Percentiles rank a stretch among this genome's conserved stretches.
Evolutionary conservation across 306 rosid species (phyloP).

Genomic region (Pueraria montana): DNA sequence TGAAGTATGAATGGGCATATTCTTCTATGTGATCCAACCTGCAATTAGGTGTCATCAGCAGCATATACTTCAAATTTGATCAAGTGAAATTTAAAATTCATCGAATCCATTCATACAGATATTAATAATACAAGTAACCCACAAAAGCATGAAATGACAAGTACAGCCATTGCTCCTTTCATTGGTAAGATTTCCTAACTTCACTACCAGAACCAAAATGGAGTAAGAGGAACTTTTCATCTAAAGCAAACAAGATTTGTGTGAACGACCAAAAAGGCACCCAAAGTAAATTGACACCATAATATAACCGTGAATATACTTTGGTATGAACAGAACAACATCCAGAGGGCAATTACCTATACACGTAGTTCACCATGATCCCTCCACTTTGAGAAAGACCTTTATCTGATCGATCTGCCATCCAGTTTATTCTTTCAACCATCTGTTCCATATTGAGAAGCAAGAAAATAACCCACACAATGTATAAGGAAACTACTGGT

Average conservation of each 20-base stretch:
- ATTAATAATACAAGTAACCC: constrained; percentile 13
- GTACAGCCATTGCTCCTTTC: constrained; percentile 1
- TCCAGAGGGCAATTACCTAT: constrained; percentile 61
- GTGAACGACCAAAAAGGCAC: constrained; percentile 16
- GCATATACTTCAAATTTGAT: constrained; percentile 38
- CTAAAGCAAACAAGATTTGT: constrained; percentile 14
- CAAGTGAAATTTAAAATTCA: constrained; percentile 27
- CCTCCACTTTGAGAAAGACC: constrained; percentile 92
- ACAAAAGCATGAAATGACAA: constrained; percentile 33
- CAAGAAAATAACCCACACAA: constrained; percentile 37
- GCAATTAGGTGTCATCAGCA: constrained; percentile 49
- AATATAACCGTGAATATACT: constrained; percentile 3
- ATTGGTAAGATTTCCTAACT: constrained; percentile 33
- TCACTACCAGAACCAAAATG: constrained; percentile 33
- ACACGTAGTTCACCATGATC: constrained; percentile 96
- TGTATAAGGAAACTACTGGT: constrained; percentile 29
- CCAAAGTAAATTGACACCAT: constrained; percentile 22
- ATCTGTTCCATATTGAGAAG: constrained; percentile 68
- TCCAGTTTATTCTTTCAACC: constrained; percentile 92
- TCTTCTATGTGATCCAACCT: constrained; percentile 88
- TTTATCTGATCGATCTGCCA: constrained; percentile 86
- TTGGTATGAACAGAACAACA: constrained; percentile 26
- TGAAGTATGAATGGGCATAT: constrained; percentile 81
- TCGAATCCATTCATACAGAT: constrained; percentile 34
- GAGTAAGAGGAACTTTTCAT: constrained; percentile 5